Evolutionary conservation across 805 yeast species (phyloP), one percentile per base, ranked within the genome.

Genomic region (Schwanniomyces pseudopolymorphus): DNA sequence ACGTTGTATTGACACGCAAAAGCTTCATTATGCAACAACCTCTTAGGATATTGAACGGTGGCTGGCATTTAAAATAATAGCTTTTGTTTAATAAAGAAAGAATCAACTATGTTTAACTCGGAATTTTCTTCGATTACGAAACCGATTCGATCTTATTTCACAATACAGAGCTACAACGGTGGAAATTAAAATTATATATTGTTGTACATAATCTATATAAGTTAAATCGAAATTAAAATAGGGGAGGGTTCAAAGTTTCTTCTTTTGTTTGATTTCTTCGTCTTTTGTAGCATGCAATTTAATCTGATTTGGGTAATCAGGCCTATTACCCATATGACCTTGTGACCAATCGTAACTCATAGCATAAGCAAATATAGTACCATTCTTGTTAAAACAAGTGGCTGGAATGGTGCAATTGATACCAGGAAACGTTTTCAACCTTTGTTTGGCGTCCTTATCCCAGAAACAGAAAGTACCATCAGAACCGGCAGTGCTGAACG

Each of bases 311-410:
- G 94, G 89, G 58, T 81, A 81, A 54, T 85, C 89, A 2, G 82
- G 86, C 38, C 84, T 79, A 70, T 88, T 89, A 57, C 77, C 85
- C 61, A 78, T 83, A 65, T 86, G 78, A n/a, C 95, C 96, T 62
- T 90, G 90, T 48, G 89, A 80, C 99, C 99, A 94, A 64, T 94
- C 99, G 68, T 94, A 92, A 51, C 96, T 83, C 50, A 89, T 63
- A 1, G 97, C 96, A 61, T 94, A 89, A 3, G 97, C 98, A 64
- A 87, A 84, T 9, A 94, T 81, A 26, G 82, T 66, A 44, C 99
- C 99, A 41, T 75, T 83, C 53, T 88, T 76, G 69, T 89, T 94
- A 73, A 92, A 94, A 4, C 83, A 83, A 1, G 90, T 78, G 33
- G 86, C 83, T 0, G 96, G 77, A 44, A 94, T 84, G 0, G 96